phyloP scores from a whole-genome alignment of 179 eudicot genomes.

The Carnegiea gigantea region DNA sequence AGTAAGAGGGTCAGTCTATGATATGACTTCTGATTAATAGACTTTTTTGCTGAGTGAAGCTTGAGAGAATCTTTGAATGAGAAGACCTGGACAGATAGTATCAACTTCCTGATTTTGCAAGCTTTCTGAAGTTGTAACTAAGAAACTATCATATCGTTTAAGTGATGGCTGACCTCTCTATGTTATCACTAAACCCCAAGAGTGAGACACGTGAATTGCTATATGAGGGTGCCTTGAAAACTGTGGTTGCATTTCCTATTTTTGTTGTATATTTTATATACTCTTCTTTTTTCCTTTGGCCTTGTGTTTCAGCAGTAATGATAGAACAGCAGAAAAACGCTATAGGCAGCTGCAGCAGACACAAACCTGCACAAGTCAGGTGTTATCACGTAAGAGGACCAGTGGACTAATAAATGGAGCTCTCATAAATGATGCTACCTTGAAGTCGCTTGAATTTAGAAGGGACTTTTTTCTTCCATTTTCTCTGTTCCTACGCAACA shows the following conservation, averaged over 20 bases:
- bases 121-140: too few species aligned
- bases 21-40: too few species aligned
- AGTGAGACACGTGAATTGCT: background rate
- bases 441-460: conserved; percentile 59
- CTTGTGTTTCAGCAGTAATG: conserved; percentile 43
- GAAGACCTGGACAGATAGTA: background rate
- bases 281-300: conserved; percentile 1
- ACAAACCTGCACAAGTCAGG: conserved; percentile 42
- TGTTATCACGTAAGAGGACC: conserved; percentile 51
- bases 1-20: too few species aligned
- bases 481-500: conserved; percentile 70
- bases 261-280: background rate
- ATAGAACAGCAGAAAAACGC: conserved; percentile 33
- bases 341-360: conserved; percentile 42
- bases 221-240: background rate
- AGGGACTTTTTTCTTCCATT: conserved; percentile 62
- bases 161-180: too few species aligned
- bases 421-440: conserved; percentile 56
- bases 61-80: background rate
- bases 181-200: too few species aligned
- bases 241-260: background rate
- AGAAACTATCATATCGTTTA: too few species aligned
- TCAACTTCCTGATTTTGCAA: too few species aligned
- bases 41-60: background rate
- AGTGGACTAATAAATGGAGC: conserved; percentile 68